Percentiles rank a stretch among this genome's conserved stretches.
Evolutionary conservation across 2,329 filamentous ascomycete species (phyloP).

Genomic region (Trichoderma arundinaceum): DNA sequence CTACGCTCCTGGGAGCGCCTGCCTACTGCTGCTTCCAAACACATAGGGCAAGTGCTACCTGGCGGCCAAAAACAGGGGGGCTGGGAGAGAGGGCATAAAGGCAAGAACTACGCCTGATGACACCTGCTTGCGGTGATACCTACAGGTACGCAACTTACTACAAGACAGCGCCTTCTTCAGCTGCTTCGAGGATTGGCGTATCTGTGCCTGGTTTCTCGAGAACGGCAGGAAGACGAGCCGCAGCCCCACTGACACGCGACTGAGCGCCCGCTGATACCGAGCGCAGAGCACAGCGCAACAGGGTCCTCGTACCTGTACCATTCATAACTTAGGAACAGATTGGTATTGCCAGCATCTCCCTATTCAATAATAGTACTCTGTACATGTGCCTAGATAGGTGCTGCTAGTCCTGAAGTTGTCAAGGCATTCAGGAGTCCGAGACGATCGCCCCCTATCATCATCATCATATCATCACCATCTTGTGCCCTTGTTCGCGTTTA

Average conservation of each 20-base stretch:
- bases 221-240: slow-evolving; percentile 7
- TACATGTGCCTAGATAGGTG: neutral
- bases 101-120: too few relatives aligned
- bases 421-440: neutral
- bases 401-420: too few relatives aligned
- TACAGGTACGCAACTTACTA: too few relatives aligned
- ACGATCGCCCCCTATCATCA: neutral
- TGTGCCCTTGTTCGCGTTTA: too few relatives aligned
- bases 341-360: neutral
- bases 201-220: slow-evolving; percentile 16
- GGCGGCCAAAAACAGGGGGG: too few relatives aligned
- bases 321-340: neutral
- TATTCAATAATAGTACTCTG: neutral
- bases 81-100: too few relatives aligned
- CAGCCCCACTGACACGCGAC: slow-evolving; percentile 25
- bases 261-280: slow-evolving; percentile 21
- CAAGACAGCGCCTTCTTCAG: neutral
- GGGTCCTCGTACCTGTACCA: neutral
- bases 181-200: neutral
- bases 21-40: too few relatives aligned
- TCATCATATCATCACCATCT: too few relatives aligned
- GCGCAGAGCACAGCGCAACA: slow-evolving; percentile 1
- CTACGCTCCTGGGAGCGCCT: too few relatives aligned
- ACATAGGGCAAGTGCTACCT: too few relatives aligned
- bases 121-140: too few relatives aligned